Evolutionary conservation across 768 basidiomycete species (phyloP), one percentile per base, ranked within the genome.

Genomic region (Tremella mesenterica): DNA sequence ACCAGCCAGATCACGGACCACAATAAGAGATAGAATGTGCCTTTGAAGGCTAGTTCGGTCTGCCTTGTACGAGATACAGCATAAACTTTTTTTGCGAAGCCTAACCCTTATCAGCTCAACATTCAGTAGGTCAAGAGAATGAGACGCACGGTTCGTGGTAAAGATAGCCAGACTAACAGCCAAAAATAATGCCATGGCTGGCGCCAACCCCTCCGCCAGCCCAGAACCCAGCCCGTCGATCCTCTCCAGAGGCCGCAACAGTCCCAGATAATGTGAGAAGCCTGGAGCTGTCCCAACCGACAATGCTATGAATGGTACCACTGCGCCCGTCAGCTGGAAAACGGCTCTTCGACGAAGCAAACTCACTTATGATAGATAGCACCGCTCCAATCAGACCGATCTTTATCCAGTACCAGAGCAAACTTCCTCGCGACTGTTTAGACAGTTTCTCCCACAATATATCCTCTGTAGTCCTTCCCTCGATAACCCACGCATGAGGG

Each of bases 401-500:
- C 18, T 83, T 74, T 16, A 76, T 72, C 83, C 85, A 86, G 58
- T 84, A 79, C 36, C 21, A 18, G 2, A 20, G 69, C 67, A 74
- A 78, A 33, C 79, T 75, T 67, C 81, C 79, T 56, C 79, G 77
- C n/a, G n/a, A n/a, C 70, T 85, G 84, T 45, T 27, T 39, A 5
- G 45, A 56, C 1, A 88, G 73, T 23, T 85, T 81, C 53, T 83
- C 81, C 86, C 86, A 90, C 50, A 84, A 74, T 30, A 90, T 81
- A 68, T 88, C 86, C 63, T 88, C 86, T 70, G 85, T 87, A 13
- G 85, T 83, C 54, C 84, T 75, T 1, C 87, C 87, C 65, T 86
- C 83, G 21, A 90, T 86, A 30, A 84, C 73, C 65, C 85, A 75
- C 4, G 84, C 71, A 1, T 81, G 81, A 27, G 81, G 81, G 25